These are phyloP conservation scores for Trametes meyenii DNA, from an alignment of 768 basidiomycete genomes.

Conservation along the genomic window DNA sequence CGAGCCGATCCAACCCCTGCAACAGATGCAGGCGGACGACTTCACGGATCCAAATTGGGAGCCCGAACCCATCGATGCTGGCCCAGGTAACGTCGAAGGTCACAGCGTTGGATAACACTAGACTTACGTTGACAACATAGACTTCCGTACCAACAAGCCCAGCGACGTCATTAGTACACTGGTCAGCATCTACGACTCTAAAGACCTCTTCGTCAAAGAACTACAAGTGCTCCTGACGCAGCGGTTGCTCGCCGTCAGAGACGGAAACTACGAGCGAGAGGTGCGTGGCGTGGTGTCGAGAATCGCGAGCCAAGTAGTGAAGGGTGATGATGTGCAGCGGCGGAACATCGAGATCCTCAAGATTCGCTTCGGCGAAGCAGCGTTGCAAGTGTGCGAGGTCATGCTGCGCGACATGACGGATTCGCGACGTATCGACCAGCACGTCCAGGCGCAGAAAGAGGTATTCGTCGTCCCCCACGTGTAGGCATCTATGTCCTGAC, in stretches of 20 bases:
- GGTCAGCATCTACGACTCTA: conserved; percentile 96
- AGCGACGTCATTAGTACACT: conserved; percentile 95
- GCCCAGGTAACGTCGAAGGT: conserved; percentile 63
- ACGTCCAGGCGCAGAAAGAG: conserved; percentile 72
- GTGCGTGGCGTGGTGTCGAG: conserved; percentile 34
- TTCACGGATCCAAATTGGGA: conserved; percentile 93
- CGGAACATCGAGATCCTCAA: conserved; percentile 93
- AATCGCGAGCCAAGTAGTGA: not conserved
- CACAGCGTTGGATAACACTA: not conserved
- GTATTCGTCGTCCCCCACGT: conserved; percentile 44
- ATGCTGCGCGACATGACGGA: conserved; percentile 98
- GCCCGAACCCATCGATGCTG: conserved; percentile 95
- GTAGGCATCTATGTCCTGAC: not conserved
- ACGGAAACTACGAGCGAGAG: conserved; percentile 78
- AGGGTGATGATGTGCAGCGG: conserved; percentile 50
- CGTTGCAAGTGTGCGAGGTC: conserved; percentile 94
- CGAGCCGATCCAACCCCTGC: conserved; percentile 76
- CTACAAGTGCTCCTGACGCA: conserved; percentile 91
- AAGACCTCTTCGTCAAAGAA: conserved; percentile 95
- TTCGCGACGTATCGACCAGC: conserved; percentile 86
- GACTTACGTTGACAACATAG: conserved; percentile 42
- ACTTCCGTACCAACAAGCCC: conserved; percentile 88
- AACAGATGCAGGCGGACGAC: conserved; percentile 79
- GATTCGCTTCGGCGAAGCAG: conserved; percentile 91
- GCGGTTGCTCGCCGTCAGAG: conserved; percentile 75